phyloP scores from a whole-genome alignment of 2,329 filamentous ascomycete genomes.

The Aspergillus melleus region DNA sequence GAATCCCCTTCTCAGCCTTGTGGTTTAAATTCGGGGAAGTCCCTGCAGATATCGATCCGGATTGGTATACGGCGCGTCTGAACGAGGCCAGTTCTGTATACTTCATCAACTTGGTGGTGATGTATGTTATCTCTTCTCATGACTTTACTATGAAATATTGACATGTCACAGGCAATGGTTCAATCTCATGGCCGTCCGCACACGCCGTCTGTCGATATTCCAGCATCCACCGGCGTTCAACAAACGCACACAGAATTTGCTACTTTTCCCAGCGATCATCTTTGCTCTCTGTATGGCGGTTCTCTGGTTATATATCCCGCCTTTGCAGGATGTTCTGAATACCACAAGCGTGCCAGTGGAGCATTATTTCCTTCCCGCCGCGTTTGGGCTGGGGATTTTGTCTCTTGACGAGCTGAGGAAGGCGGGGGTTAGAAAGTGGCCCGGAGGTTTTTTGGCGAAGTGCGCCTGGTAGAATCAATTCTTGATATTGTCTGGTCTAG shows the following conservation, averaged over 20 bases:
- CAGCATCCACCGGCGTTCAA: slow-evolving; percentile 71
- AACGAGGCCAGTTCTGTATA: slow-evolving; percentile 72
- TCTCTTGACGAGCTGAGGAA: slow-evolving; percentile 68
- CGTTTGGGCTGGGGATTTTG: slow-evolving; percentile 66
- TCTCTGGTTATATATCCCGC: slow-evolving; percentile 68
- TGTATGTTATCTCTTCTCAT: slow-evolving; percentile 50
- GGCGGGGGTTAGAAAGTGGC: slow-evolving; percentile 5
- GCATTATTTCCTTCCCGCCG: slow-evolving; percentile 74
- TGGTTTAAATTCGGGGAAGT: slow-evolving; percentile 69
- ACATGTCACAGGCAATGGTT: slow-evolving; percentile 62
- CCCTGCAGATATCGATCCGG: slow-evolving; percentile 49
- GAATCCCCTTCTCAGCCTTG: slow-evolving; percentile 63
- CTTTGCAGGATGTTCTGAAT: slow-evolving; percentile 60
- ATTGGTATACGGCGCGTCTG: slow-evolving; percentile 56
- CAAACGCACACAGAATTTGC: slow-evolving; percentile 64
- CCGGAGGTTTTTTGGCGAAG: background rate
- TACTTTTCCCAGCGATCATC: slow-evolving; percentile 68
- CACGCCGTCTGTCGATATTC: slow-evolving; percentile 65
- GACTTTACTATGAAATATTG: slow-evolving; percentile 10
- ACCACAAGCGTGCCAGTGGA: slow-evolving; percentile 67
- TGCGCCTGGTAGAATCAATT: background rate
- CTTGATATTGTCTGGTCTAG: background rate
- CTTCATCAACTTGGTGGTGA: slow-evolving; percentile 77
- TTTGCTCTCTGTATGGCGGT: slow-evolving; percentile 70
- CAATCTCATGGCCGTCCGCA: slow-evolving; percentile 70